Conservation (phyloP, 768 basidiomycete species). For the Tylopilus balloui region DNA sequence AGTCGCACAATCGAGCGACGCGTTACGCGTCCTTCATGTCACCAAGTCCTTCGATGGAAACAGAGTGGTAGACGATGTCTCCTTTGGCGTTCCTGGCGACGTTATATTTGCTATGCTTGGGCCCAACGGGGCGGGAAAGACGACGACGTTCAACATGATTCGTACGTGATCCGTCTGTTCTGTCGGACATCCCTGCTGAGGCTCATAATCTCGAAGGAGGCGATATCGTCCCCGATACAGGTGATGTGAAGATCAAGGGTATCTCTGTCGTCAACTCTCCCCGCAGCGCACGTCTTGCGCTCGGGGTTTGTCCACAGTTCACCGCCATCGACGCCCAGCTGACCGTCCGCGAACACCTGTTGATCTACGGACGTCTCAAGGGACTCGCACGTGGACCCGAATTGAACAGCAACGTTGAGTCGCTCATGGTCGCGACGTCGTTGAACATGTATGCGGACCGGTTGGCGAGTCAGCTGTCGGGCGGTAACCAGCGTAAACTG, state of each 20-base stretch:
- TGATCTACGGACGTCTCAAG: slow-evolving; percentile 70
- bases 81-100: slow-evolving; percentile 57
- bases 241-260: slow-evolving; percentile 66
- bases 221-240: slow-evolving; percentile 59
- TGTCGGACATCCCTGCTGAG: neutral
- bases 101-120: slow-evolving; percentile 72
- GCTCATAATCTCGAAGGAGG: slow-evolving; percentile 44
- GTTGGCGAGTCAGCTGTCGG: slow-evolving; percentile 68
- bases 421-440: slow-evolving; percentile 55
- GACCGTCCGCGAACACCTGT: slow-evolving; percentile 72
- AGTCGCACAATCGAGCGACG: slow-evolving; percentile 46
- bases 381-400: slow-evolving; percentile 52
- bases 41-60: slow-evolving; percentile 55
- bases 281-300: slow-evolving; percentile 56
- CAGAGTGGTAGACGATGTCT: slow-evolving; percentile 69
- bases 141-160: slow-evolving; percentile 77
- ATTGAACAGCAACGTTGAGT: slow-evolving; percentile 49
- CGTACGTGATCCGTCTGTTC: slow-evolving; percentile 39
- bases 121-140: slow-evolving; percentile 83
- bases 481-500: slow-evolving; percentile 77
- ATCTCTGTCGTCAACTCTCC: slow-evolving; percentile 63
- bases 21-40: slow-evolving; percentile 58
- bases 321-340: slow-evolving; percentile 77
- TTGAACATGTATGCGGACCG: slow-evolving; percentile 60
- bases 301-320: slow-evolving; percentile 83